Conservation (phyloP, 257 asterid genomes). For the Solanum tacnaense region DNA sequence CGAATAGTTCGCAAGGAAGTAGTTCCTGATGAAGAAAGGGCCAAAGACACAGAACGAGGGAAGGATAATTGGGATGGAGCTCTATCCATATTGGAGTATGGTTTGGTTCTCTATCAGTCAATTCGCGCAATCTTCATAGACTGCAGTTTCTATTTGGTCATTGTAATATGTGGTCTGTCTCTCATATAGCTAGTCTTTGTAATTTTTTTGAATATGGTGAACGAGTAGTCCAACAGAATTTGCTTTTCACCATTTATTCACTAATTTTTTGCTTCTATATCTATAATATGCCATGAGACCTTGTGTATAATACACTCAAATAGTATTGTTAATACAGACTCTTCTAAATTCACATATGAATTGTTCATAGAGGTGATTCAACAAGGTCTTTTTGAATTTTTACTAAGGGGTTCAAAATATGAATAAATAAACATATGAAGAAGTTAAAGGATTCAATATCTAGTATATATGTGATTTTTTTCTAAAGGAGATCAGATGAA, state of each 20-base stretch:
- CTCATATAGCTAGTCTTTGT: slow-evolving; percentile 14
- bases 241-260: not conserved
- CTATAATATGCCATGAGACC: not conserved
- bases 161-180: slow-evolving; percentile 58
- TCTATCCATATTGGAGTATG: slow-evolving; percentile 45
- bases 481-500: not conserved
- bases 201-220: not conserved
- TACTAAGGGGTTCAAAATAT: no score
- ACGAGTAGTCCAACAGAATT: not conserved
- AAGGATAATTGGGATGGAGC: slow-evolving; percentile 52
- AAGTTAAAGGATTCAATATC: not conserved
- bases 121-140: slow-evolving; percentile 56
- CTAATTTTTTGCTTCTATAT: not conserved
- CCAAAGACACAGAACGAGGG: not conserved
- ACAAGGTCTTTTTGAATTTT: not conserved
- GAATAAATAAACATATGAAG: no score
- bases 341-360: not conserved
- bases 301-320: not conserved
- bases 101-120: slow-evolving; percentile 54
- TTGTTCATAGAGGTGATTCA: not conserved
- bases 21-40: slow-evolving; percentile 2
- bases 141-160: slow-evolving; percentile 59
- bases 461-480: no score
- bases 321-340: not conserved
- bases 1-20: slow-evolving; percentile 19